These are phyloP conservation scores for Xylaria longipes DNA, from an alignment of 495 filamentous ascomycete species.

Conservation along the genomic window DNA sequence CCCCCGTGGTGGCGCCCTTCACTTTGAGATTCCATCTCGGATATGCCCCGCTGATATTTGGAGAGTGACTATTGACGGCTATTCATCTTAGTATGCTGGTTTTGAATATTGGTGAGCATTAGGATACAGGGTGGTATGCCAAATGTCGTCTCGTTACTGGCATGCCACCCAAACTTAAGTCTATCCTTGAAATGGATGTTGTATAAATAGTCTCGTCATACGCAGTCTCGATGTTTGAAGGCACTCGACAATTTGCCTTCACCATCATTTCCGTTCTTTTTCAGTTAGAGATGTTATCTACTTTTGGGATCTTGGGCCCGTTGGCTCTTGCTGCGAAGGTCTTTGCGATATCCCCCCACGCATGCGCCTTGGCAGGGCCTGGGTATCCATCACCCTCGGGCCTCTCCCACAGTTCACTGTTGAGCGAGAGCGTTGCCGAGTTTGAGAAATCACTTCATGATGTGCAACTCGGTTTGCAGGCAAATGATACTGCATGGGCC, in stretches of 20 bases:
- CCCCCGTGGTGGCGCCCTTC: not conserved
- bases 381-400: constrained; percentile 7
- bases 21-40: not conserved
- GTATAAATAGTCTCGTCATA: not conserved
- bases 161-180: no score
- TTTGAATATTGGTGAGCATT: no score
- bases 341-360: not conserved
- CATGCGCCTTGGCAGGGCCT: constrained; percentile 2
- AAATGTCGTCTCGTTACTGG: not conserved
- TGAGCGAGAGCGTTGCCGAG: not conserved
- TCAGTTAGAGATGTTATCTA: not conserved
- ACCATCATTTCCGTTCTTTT: not conserved
- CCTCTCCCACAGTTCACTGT: not conserved
- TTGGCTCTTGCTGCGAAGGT: constrained; percentile 2
- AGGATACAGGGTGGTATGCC: not conserved
- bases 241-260: not conserved
- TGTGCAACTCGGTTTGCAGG: not conserved
- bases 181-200: not conserved
- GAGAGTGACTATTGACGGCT: not conserved
- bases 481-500: constrained; percentile 41
- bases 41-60: not conserved
- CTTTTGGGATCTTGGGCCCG: not conserved
- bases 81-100: not conserved
- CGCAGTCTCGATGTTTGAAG: not conserved
- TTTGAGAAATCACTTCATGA: not conserved